Evolutionary conservation across 345 rosid genomes (phyloP).

Genomic region (Dipteronia sinensis): DNA sequence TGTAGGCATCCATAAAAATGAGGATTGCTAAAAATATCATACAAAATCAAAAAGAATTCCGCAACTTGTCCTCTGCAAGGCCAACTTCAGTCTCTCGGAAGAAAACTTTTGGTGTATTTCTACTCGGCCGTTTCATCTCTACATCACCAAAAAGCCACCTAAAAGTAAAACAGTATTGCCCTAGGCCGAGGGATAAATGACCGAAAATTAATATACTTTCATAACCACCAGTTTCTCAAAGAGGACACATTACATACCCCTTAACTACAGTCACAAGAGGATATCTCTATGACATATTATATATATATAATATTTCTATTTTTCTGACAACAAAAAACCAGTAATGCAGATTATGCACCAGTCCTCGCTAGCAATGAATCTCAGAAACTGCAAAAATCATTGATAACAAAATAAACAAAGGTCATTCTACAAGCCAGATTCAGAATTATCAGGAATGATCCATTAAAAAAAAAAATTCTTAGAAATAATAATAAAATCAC

Average conservation of each 20-base stretch:
- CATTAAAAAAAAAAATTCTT: slow-evolving; percentile 15
- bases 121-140: slow-evolving; percentile 26
- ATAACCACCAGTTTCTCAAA: slow-evolving; percentile 21
- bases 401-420: background rate
- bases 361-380: slow-evolving; percentile 11
- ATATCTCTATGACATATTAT: slow-evolving; percentile 2
- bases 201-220: slow-evolving; percentile 12
- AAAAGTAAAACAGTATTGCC: slow-evolving; percentile 6
- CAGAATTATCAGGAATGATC: background rate
- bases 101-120: slow-evolving; percentile 17
- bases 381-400: slow-evolving; percentile 35
- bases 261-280: slow-evolving; percentile 16
- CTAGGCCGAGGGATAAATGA: background rate
- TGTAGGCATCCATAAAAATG: slow-evolving; percentile 22
- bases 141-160: slow-evolving; percentile 10
- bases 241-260: slow-evolving; percentile 16
- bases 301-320: background rate
- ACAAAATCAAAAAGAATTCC: slow-evolving; percentile 28
- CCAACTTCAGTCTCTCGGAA: slow-evolving; percentile 24
- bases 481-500: background rate
- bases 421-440: slow-evolving; percentile 3
- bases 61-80: slow-evolving; percentile 27
- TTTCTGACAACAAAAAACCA: slow-evolving; percentile 7
- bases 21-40: slow-evolving; percentile 29
- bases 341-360: slow-evolving; percentile 27